These are phyloP conservation scores for Fonsecaea monophora DNA, from an alignment of 2,329 filamentous ascomycete species.

Conservation along the genomic window DNA sequence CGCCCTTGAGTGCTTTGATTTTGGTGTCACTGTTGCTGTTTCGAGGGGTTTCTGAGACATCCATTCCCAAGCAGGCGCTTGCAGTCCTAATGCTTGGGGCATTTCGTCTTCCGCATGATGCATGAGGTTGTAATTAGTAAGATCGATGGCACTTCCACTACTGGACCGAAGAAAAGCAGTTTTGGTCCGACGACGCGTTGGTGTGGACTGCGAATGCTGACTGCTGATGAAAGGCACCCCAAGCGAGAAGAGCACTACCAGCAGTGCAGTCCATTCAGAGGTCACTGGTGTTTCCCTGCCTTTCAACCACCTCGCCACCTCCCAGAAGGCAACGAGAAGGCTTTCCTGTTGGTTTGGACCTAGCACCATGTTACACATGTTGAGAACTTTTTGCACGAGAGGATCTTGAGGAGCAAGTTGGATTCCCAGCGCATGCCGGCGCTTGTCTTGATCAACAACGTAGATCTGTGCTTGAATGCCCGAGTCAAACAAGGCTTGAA, in stretches of 20 bases:
- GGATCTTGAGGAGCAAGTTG: slow-evolving; percentile 69
- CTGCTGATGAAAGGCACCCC: slow-evolving; percentile 65
- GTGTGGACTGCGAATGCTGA: slow-evolving; percentile 42
- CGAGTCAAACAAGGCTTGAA: slow-evolving; percentile 27
- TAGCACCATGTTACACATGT: slow-evolving; percentile 69
- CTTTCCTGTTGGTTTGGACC: slow-evolving; percentile 65
- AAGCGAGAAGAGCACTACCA: slow-evolving; percentile 68
- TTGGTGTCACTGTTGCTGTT: slow-evolving; percentile 7
- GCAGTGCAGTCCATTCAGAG: slow-evolving; percentile 72
- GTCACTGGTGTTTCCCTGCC: slow-evolving; percentile 56
- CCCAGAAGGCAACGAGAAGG: slow-evolving; percentile 74
- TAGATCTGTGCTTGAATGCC: slow-evolving; percentile 36
- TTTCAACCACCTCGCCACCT: slow-evolving; percentile 72
- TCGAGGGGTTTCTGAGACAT: slow-evolving; percentile 45
- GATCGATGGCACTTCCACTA: slow-evolving; percentile 49
- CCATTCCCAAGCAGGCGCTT: slow-evolving; percentile 74
- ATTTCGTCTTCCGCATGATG: slow-evolving; percentile 54
- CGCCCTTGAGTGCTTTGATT: slow-evolving; percentile 54
- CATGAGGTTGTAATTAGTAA: slow-evolving; percentile 55
- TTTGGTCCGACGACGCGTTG: slow-evolving; percentile 50
- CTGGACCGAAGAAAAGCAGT: slow-evolving; percentile 56
- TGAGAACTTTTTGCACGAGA: slow-evolving; percentile 67
- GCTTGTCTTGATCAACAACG: slow-evolving; percentile 28
- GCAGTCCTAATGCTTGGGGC: slow-evolving; percentile 57
- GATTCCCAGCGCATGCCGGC: slow-evolving; percentile 68